Base-by-base conservation (phyloP, 495 filamentous ascomycete genomes). In the Penicillium bialowiezense region DNA sequence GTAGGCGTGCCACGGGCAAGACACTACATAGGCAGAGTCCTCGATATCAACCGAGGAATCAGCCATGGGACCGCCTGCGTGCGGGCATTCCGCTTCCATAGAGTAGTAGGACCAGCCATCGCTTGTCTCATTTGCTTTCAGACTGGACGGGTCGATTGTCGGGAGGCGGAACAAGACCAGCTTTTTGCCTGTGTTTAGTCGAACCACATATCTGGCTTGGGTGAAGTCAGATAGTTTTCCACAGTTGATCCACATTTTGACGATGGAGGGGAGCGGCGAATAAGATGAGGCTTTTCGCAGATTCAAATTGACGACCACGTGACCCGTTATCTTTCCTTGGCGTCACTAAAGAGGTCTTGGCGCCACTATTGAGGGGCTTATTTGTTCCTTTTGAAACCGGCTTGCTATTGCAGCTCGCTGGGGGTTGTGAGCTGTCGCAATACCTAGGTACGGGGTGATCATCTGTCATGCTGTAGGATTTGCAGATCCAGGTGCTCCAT, bases 1-100 rank as follows among this genome's bases (percentile, higher is more conserved):
- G 60, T 79, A 79, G 3, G 76, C 76, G 55, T 79, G 76, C 76
- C 76, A 79, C 15, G 76, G 76, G 45, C 76, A 79, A 0, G 75
- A 78, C n/a, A 67, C 75, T 41, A 79, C 61, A 46, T 79, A 79
- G 0, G 72, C 73, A 0, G 75, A 78, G 46, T 79, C 75, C 35
- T 79, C 76, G 52, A 79, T 79, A 44, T 79, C 76, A 28, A 79
- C 64, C 15, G 63, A 61, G 1, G 74, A 74, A 43, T 76, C 76
- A 34, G 68, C 59, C 75, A 79, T 77, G 0, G 75, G 75, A 0
- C 75, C 76, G 12, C 76, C 76, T 0, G 75, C 75, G 49, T 79
- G 76, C 2, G 76, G 76, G 24, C 76, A 79, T 32, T 77, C 74
- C 1, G 76, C 75, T 45, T 76, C 75, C 75, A 79, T 79, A 2